A percentile compares a stretch with the other conserved stretches of the same genome.
Evolutionary conservation across 2,329 filamentous ascomycete genomes (phyloP).

Genomic region (Gaeumannomyces tritici): DNA sequence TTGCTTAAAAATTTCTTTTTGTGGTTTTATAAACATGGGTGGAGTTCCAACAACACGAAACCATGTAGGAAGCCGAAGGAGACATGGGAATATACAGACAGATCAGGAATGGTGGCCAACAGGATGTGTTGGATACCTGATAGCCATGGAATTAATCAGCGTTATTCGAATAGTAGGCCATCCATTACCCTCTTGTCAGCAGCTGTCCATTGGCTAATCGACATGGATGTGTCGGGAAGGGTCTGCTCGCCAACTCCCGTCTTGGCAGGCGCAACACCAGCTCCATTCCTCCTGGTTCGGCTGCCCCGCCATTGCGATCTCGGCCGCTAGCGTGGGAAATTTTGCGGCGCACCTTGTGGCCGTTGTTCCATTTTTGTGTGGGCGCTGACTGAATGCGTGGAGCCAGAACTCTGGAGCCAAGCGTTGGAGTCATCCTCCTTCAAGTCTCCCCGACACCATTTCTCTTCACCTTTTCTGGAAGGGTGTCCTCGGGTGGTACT

Average conservation of each 20-base stretch:
- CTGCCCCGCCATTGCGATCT: conserved; percentile 3
- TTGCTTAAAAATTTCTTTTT: too few relatives aligned
- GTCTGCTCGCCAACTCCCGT: background rate
- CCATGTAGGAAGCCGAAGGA: too few relatives aligned
- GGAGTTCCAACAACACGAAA: too few relatives aligned
- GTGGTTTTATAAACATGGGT: too few relatives aligned
- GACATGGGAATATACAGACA: too few relatives aligned
- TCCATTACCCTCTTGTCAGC: too few relatives aligned
- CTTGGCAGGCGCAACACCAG: background rate
- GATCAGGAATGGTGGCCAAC: too few relatives aligned
- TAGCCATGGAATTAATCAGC: too few relatives aligned
- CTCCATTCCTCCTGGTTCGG: background rate
- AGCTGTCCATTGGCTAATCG: background rate
- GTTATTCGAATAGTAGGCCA: too few relatives aligned
- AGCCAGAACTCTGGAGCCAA: too few relatives aligned
- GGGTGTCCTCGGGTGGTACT: background rate
- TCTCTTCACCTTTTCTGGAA: background rate
- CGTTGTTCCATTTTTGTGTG: background rate
- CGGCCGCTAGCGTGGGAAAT: background rate
- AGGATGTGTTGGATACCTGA: too few relatives aligned
- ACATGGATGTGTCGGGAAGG: too few relatives aligned
- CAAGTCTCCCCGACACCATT: background rate
- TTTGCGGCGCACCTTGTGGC: background rate
- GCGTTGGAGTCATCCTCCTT: background rate
- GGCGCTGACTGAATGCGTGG: background rate